phyloP scores from a whole-genome alignment of 2,329 filamentous ascomycete genomes.

The Elsinoe batatas region DNA sequence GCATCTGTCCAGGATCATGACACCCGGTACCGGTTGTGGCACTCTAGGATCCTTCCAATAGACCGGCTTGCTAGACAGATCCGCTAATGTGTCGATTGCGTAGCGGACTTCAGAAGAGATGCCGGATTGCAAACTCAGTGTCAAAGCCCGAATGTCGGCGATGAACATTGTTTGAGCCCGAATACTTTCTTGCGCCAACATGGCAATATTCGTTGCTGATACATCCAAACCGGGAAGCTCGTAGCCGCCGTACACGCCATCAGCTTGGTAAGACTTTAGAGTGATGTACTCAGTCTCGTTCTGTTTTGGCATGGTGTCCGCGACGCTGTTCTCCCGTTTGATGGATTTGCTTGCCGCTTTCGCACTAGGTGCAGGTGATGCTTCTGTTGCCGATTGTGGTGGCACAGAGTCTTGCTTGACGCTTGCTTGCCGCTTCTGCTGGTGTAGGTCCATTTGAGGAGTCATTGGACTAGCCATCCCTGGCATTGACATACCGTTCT shows the following conservation, averaged over 20 bases:
- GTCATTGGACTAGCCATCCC: constrained; percentile 21
- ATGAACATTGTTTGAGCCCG: constrained; percentile 67
- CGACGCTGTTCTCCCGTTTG: constrained; percentile 15
- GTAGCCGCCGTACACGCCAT: constrained; percentile 52
- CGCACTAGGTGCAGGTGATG: constrained; percentile 13
- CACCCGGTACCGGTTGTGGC: constrained; percentile 40
- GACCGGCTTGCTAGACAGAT: constrained; percentile 45
- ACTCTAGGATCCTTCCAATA: constrained; percentile 9
- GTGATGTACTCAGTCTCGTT: constrained; percentile 14
- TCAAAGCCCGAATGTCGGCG: constrained; percentile 83
- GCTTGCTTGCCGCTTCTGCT: constrained; percentile 24
- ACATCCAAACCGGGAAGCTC: constrained; percentile 55
- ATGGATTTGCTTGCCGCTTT: constrained; percentile 13
- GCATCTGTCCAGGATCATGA: constrained; percentile 61
- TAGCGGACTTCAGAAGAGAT: constrained; percentile 83
- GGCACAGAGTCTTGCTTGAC: constrained; percentile 14
- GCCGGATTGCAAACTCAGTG: constrained; percentile 79
- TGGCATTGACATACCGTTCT: constrained; percentile 32
- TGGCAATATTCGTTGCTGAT: constrained; percentile 56
- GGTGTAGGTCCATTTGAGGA: constrained; percentile 31
- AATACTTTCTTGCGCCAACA: constrained; percentile 65
- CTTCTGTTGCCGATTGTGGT: constrained; percentile 10
- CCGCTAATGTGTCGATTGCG: constrained; percentile 73
- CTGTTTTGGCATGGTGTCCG: constrained; percentile 5
- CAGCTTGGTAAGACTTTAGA: constrained; percentile 18